Evolutionary conservation across 495 filamentous ascomycete species (phyloP).

Genomic region (Trichoderma asperelloides): DNA sequence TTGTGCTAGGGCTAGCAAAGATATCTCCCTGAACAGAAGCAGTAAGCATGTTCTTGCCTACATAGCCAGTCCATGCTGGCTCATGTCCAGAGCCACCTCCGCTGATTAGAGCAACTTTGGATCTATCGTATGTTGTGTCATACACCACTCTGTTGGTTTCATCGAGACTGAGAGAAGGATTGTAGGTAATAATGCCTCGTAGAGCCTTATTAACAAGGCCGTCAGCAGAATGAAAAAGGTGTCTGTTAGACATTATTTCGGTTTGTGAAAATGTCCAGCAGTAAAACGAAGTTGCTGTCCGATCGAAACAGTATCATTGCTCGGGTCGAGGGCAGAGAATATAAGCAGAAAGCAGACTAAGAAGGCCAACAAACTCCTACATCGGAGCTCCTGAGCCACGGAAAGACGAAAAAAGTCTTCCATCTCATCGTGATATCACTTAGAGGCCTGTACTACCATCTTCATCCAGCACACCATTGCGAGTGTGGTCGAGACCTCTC

Average conservation of each 20-base stretch:
- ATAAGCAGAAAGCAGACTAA: not conserved
- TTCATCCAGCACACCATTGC: not conserved
- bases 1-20: slow-evolving; percentile 53
- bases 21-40: slow-evolving; percentile 53
- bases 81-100: slow-evolving; percentile 56
- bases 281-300: not conserved
- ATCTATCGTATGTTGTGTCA: slow-evolving; percentile 39
- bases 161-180: slow-evolving; percentile 48
- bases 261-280: not conserved
- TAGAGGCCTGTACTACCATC: not conserved
- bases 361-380: not conserved
- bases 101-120: slow-evolving; percentile 49
- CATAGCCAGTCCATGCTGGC: slow-evolving; percentile 56
- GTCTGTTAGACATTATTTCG: slow-evolving; percentile 34
- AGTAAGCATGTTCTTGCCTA: slow-evolving; percentile 51
- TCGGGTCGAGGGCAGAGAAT: not conserved
- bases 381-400: not conserved
- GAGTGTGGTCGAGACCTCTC: not conserved
- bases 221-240: slow-evolving; percentile 36
- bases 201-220: slow-evolving; percentile 48
- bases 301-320: not conserved
- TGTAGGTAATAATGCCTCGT: slow-evolving; percentile 46
- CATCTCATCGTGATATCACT: not conserved
- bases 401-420: not conserved
- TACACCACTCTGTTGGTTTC: slow-evolving; percentile 49